Evolutionary conservation across 139 green algal species (phyloP).

Genomic region (Chlamydomonas sphaeroides): DNA sequence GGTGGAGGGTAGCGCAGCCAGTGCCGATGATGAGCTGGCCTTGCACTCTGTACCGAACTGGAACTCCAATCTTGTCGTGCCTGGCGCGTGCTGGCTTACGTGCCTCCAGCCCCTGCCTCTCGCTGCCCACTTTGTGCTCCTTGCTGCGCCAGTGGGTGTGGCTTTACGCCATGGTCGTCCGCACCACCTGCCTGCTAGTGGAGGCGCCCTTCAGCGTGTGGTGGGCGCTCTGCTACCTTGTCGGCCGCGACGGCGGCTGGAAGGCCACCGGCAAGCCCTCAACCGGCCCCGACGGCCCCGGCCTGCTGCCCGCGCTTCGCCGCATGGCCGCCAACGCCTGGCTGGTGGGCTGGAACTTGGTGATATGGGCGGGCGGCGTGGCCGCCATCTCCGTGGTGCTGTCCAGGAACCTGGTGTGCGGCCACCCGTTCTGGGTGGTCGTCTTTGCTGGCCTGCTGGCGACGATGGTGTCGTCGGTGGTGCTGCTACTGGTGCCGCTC

Average conservation of each 20-base stretch:
- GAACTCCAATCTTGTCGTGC: too few relatives aligned
- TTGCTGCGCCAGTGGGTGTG: neutral
- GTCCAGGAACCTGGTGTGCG: neutral
- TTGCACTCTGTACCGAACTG: too few relatives aligned
- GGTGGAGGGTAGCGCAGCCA: too few relatives aligned
- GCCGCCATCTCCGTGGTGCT: neutral
- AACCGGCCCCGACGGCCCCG: neutral
- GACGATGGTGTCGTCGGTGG: neutral
- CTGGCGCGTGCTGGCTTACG: too few relatives aligned
- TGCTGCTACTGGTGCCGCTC: neutral
- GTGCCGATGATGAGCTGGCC: too few relatives aligned
- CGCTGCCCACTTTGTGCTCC: too few relatives aligned
- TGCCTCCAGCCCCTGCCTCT: too few relatives aligned
- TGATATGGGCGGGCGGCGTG: neutral
- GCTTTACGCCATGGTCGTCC: neutral
- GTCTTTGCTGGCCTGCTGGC: neutral
- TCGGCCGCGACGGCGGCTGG: neutral
- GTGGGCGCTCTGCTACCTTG: neutral
- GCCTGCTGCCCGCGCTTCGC: neutral
- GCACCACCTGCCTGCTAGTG: neutral
- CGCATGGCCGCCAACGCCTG: neutral
- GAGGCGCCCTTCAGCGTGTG: neutral
- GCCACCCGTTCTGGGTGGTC: neutral
- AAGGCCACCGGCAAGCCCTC: neutral
- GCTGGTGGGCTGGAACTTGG: neutral